phyloP scores from a whole-genome alignment of 2,329 filamentous ascomycete species.

The Ilyonectria destructans region DNA sequence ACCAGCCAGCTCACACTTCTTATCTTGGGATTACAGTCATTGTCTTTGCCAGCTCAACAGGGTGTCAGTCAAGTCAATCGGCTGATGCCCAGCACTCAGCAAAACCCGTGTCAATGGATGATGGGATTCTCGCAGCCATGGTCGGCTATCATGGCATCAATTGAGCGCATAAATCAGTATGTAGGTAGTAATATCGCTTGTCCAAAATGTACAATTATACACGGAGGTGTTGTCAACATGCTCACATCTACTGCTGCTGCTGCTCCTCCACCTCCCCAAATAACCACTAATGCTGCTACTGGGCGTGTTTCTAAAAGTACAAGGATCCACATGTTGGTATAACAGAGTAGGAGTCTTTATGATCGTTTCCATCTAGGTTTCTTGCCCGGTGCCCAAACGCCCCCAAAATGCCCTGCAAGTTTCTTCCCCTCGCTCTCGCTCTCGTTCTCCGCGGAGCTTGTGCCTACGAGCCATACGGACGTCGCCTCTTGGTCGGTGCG shows the following conservation, averaged over 20 bases:
- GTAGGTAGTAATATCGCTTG: slow-evolving; percentile 39
- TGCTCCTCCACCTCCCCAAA: slow-evolving; percentile 32
- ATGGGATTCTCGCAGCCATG: background rate
- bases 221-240: slow-evolving; percentile 41
- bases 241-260: slow-evolving; percentile 35
- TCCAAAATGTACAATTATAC: slow-evolving; percentile 49
- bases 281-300: slow-evolving; percentile 40
- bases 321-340: slow-evolving; percentile 46
- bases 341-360: slow-evolving; percentile 52
- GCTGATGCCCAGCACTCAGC: background rate
- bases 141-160: slow-evolving; percentile 26
- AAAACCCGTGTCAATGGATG: background rate
- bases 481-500: slow-evolving; percentile 15
- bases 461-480: slow-evolving; percentile 18
- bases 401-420: slow-evolving; percentile 43
- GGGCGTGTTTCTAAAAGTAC: slow-evolving; percentile 51
- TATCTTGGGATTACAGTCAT: slow-evolving; percentile 31
- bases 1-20: slow-evolving; percentile 21
- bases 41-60: slow-evolving; percentile 1
- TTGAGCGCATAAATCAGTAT: slow-evolving; percentile 11
- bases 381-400: slow-evolving; percentile 49
- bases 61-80: background rate
- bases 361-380: slow-evolving; percentile 50
- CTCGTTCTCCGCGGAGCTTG: slow-evolving; percentile 19
- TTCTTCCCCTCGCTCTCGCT: slow-evolving; percentile 15